phyloP scores from a whole-genome alignment of 495 filamentous ascomycete genomes.

The Acidiella bohemica region DNA sequence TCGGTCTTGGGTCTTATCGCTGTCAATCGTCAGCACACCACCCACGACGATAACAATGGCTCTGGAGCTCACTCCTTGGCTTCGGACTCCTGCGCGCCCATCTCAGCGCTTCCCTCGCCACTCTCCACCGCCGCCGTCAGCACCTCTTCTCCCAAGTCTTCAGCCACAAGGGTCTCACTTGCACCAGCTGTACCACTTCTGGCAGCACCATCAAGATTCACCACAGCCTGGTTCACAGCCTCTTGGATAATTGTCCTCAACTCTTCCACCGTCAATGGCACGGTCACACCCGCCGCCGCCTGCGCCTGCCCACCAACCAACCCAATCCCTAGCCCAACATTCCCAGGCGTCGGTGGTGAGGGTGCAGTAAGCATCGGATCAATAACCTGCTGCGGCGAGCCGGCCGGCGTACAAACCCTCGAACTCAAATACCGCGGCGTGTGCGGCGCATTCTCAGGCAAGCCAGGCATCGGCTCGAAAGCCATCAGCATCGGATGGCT shows the following conservation, averaged over 20 bases:
- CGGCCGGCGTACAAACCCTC: constrained; percentile 15
- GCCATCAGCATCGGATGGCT: too few relatives aligned
- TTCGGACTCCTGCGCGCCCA: too few relatives aligned
- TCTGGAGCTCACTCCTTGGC: too few relatives aligned
- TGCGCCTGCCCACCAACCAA: not conserved
- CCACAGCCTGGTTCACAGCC: constrained; percentile 14
- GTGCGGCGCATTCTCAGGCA: constrained; percentile 2
- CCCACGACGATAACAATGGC: too few relatives aligned
- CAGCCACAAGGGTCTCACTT: too few relatives aligned
- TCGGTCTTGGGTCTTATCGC: not conserved
- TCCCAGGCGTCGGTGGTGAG: too few relatives aligned
- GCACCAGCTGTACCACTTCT: too few relatives aligned
- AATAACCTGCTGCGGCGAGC: not conserved
- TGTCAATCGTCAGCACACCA: not conserved
- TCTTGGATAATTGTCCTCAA: constrained; percentile 12
- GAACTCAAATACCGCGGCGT: constrained; percentile 1
- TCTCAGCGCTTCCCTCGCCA: not conserved
- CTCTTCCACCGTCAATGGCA: constrained; percentile 11
- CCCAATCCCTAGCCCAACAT: too few relatives aligned
- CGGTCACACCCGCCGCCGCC: constrained; percentile 2
- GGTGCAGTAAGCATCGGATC: constrained; percentile 6
- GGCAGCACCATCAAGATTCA: not conserved
- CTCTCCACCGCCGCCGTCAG: not conserved
- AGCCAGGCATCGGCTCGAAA: not conserved
- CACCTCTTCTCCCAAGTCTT: too few relatives aligned